A percentile compares a stretch with the other conserved stretches of the same genome.
phyloP scores from a whole-genome alignment of 2,329 filamentous ascomycete species.

The Monosporascus sp. region DNA sequence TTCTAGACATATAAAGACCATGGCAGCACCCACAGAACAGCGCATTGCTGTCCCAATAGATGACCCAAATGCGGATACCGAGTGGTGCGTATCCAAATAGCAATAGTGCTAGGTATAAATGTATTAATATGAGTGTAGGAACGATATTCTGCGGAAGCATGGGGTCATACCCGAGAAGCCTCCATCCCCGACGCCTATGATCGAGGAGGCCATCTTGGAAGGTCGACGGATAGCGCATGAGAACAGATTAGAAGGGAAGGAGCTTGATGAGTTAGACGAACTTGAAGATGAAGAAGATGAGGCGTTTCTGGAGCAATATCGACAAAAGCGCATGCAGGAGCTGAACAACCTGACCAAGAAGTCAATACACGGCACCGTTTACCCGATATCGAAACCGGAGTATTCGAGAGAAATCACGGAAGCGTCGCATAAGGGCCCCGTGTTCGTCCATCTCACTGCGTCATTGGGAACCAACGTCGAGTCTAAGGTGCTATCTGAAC shows the following conservation, averaged over 20 bases:
- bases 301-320: slow-evolving; percentile 80
- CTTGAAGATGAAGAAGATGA: slow-evolving; percentile 96
- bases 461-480: slow-evolving; percentile 75
- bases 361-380: slow-evolving; percentile 82
- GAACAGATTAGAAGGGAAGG: slow-evolving; percentile 88
- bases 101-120: neutral
- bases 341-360: slow-evolving; percentile 69
- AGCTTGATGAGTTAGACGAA: slow-evolving; percentile 87
- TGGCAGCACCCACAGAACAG: slow-evolving; percentile 59
- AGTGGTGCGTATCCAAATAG: slow-evolving; percentile 60
- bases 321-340: slow-evolving; percentile 82
- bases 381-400: slow-evolving; percentile 90
- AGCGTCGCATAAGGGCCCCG: slow-evolving; percentile 63
- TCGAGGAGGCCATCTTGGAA: slow-evolving; percentile 87
- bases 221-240: slow-evolving; percentile 81
- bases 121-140: slow-evolving; percentile 52
- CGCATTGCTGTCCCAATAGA: slow-evolving; percentile 78
- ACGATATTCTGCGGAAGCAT: slow-evolving; percentile 96
- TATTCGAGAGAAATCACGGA: slow-evolving; percentile 90
- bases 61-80: slow-evolving; percentile 93
- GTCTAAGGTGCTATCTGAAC: slow-evolving; percentile 73
- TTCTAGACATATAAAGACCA: slow-evolving; percentile 22
- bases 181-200: slow-evolving; percentile 89
- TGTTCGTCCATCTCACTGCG: slow-evolving; percentile 78
- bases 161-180: slow-evolving; percentile 97